Base-by-base conservation (phyloP, 768 basidiomycete genomes). In the Macrocybe gigantea region DNA sequence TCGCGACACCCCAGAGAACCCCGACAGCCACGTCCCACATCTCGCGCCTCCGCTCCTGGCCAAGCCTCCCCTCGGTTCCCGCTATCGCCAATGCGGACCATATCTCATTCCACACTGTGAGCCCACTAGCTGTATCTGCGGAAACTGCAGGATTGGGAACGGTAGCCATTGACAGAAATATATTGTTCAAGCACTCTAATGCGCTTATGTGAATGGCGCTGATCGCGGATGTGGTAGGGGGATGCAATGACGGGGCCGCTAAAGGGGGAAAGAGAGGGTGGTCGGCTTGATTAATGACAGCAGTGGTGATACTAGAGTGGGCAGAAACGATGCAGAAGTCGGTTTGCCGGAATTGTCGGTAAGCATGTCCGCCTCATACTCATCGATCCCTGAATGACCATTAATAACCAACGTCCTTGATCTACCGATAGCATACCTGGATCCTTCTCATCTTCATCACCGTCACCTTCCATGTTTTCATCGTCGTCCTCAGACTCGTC, bases 131-230 rank as follows among this genome's bases (percentile, higher is more conserved):
- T 11, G 66, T 64, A 42, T 85, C 79, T 3, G 68, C 65, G 9
- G 70, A 55, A 8, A 75, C 60, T 4, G 56, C 64, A 29, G 70
- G 54, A 44, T 71, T 73, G 1, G 74, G 66, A 4, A 72, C 64
- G 0, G 77, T 70, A 2, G 82, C 75, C 9, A 88, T 72, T 3
- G 91, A 83, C 33, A 94, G 71, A 57, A 95, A 85, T 35, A 93
- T 73, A 59, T 97, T 96, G 59, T 89, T 93, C 41, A 97, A 73
- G 58, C 93, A 93, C 61, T 95, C 92, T 29, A 94, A 73, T 7
- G 92, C 88, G 53, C 83, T 76, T 48, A 91, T 72, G 60, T 96
- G 93, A 44, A 95, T 81, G 6, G 86, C 80, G 52, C 87, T 79
- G 39, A 97, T 77, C 7, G 74, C 86, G 22, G 92, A 89, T 0